Percentiles rank a stretch among this genome's conserved stretches.
Evolutionary conservation across 2,329 filamentous ascomycete genomes (phyloP).

Genomic region (Colletotrichum sp.): DNA sequence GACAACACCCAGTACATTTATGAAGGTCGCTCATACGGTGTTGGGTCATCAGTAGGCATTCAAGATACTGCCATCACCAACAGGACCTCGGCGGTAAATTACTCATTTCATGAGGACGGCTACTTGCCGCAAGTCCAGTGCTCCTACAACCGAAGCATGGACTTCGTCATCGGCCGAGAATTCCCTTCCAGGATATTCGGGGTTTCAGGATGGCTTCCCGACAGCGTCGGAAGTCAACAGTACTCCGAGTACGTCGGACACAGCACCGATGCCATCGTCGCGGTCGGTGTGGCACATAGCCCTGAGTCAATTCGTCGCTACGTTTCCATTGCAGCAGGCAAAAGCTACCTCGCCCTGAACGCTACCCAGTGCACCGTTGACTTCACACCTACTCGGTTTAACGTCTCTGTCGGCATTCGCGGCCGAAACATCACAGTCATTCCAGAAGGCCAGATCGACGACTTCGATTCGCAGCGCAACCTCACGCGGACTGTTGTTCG

Average conservation of each 20-base stretch:
- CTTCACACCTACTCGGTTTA: constrained; percentile 31
- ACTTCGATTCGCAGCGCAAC: constrained; percentile 33
- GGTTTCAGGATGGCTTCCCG: constrained; percentile 1
- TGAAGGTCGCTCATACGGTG: constrained; percentile 30
- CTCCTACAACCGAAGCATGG: constrained; percentile 37
- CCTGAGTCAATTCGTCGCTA: constrained; percentile 26
- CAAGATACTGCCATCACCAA: constrained; percentile 8
- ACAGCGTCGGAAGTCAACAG: constrained; percentile 22
- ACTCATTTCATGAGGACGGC: constrained; percentile 38
- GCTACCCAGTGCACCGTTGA: constrained; percentile 33
- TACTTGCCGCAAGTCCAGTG: constrained; percentile 36
- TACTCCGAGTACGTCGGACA: constrained; percentile 35
- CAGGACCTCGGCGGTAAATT: constrained; percentile 17
- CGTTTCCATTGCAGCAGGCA: constrained; percentile 33
- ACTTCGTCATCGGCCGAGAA: constrained; percentile 27
- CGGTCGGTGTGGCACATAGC: constrained; percentile 33
- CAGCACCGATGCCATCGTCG: constrained; percentile 30
- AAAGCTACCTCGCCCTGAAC: constrained; percentile 33
- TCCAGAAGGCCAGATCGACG: constrained; percentile 20
- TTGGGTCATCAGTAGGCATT: constrained; percentile 29
- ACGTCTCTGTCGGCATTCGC: constrained; percentile 32
- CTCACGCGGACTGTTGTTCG: constrained; percentile 32
- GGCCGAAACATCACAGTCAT: constrained; percentile 32
- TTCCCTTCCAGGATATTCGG: constrained; percentile 11
- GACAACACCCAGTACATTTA: constrained; percentile 30